Evolutionary conservation across 768 basidiomycete genomes (phyloP).

Genomic region (Tricholoma furcatifolium): DNA sequence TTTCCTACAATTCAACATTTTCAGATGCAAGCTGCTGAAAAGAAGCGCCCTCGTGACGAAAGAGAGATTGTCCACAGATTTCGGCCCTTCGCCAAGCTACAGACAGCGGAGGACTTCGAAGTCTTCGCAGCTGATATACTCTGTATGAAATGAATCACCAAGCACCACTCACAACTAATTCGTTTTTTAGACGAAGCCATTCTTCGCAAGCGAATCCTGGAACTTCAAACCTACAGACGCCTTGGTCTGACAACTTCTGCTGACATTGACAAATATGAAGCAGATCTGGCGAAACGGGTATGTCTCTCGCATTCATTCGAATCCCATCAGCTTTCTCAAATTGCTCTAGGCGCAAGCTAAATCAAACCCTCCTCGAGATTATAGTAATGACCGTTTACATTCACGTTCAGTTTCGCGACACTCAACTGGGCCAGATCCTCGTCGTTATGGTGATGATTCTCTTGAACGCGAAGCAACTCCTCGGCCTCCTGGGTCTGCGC

Average conservation of each 20-base stretch:
- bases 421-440: slow-evolving; percentile 53
- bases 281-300: slow-evolving; percentile 72
- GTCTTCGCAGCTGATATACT: slow-evolving; percentile 83
- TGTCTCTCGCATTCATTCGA: background rate
- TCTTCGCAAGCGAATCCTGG: slow-evolving; percentile 84
- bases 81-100: slow-evolving; percentile 87
- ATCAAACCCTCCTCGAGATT: slow-evolving; percentile 52
- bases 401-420: slow-evolving; percentile 50
- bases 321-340: background rate
- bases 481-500: slow-evolving; percentile 36
- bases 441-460: slow-evolving; percentile 48
- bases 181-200: slow-evolving; percentile 73
- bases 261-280: slow-evolving; percentile 91
- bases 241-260: slow-evolving; percentile 79
- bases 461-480: slow-evolving; percentile 65
- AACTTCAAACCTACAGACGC: slow-evolving; percentile 87
- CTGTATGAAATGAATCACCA: slow-evolving; percentile 52
- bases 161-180: background rate
- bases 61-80: slow-evolving; percentile 86
- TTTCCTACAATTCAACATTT: background rate
- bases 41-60: slow-evolving; percentile 89
- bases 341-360: slow-evolving; percentile 58
- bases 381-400: slow-evolving; percentile 54
- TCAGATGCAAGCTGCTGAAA: slow-evolving; percentile 88
- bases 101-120: slow-evolving; percentile 92